phyloP scores from a whole-genome alignment of 352 stramenopile genomes.

The Thalassiosira mediterranea region DNA sequence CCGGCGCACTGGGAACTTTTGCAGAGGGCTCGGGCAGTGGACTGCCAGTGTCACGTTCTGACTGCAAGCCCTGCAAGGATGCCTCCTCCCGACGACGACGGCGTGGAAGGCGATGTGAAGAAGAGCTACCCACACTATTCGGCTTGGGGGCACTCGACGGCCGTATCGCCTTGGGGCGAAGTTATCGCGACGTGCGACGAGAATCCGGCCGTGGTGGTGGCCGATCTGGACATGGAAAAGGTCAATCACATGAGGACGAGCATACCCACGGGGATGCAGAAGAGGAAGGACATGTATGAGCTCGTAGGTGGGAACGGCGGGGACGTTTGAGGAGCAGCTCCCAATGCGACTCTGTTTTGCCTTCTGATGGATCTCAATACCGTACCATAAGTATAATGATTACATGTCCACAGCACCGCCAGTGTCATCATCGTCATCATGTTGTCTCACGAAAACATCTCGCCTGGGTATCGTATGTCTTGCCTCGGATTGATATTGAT shows the following conservation, averaged over 20 bases:
- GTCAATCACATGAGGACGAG: constrained; percentile 94
- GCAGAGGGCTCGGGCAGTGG: constrained; percentile 92
- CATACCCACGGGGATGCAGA: constrained; percentile 95
- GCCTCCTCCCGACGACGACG: constrained; percentile 27
- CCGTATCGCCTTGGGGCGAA: constrained; percentile 97
- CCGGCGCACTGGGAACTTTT: constrained; percentile 99
- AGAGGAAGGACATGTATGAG: constrained; percentile 94
- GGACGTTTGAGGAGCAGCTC: not conserved
- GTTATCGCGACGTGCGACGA: constrained; percentile 95
- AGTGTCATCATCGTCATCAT: no score
- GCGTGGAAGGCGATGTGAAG: constrained; percentile 12
- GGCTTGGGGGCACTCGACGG: constrained; percentile 97
- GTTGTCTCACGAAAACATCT: no score
- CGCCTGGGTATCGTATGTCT: no score
- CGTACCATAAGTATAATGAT: no score
- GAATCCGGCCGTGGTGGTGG: constrained; percentile 91
- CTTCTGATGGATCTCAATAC: no score
- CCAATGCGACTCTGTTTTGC: no score
- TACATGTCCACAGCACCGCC: no score
- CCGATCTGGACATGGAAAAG: constrained; percentile 93
- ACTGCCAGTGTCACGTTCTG: constrained; percentile 96
- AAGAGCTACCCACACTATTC: constrained; percentile 93
- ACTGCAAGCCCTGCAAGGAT: constrained; percentile 94
- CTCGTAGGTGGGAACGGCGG: constrained; percentile 28
- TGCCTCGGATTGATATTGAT: no score